A percentile compares a stretch with the other conserved stretches of the same genome.
Evolutionary conservation across 208 protist species (phyloP).

Genomic region (Leishmania martiniquensis): DNA sequence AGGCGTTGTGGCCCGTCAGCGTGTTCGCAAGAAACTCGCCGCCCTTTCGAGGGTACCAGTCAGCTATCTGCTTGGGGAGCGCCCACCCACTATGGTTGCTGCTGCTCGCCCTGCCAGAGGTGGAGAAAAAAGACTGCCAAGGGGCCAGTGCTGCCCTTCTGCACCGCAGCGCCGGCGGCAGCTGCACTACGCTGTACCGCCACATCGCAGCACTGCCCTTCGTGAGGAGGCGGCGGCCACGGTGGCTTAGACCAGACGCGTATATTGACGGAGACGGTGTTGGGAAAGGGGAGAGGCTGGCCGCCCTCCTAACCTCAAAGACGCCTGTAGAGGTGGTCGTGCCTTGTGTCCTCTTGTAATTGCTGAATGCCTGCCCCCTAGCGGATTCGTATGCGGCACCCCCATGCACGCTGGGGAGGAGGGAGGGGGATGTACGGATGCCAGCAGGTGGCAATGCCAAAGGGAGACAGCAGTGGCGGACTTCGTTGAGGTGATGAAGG

Average conservation of each 20-base stretch:
- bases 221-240: not conserved
- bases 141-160: not conserved
- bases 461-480: constrained; percentile 15
- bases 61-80: constrained; percentile 14
- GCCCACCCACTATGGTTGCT: constrained; percentile 1
- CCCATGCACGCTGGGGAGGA: not conserved
- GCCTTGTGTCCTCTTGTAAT: not conserved
- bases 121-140: not conserved
- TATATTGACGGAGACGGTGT: not conserved
- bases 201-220: not conserved
- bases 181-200: not conserved
- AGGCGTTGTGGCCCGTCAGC: constrained; percentile 76
- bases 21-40: constrained; percentile 77
- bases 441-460: not conserved
- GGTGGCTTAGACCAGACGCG: not conserved
- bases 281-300: not conserved
- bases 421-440: not conserved
- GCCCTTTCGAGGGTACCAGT: constrained; percentile 64
- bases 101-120: not conserved
- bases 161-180: not conserved
- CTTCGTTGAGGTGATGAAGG: not conserved
- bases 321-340: not conserved
- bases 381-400: not conserved
- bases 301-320: no score
- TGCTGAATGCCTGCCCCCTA: not conserved